Evolutionary conservation across 805 yeast genomes (phyloP).

Genomic region (Komagataella mondaviorum): DNA sequence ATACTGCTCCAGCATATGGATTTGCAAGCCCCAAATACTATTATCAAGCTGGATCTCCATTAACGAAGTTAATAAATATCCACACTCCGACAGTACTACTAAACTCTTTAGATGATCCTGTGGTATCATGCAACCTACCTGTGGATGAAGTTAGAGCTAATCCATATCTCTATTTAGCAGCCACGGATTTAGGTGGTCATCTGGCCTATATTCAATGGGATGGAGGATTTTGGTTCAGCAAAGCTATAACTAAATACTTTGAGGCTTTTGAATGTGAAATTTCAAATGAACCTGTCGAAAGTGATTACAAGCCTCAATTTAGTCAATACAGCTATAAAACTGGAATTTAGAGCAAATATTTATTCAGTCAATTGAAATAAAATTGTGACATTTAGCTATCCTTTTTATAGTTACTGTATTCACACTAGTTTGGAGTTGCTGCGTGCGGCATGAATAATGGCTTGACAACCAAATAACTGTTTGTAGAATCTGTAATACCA

Average conservation of each 20-base stretch:
- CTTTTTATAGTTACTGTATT: background rate
- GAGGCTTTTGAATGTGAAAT: conserved; percentile 16
- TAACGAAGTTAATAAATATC: conserved; percentile 37
- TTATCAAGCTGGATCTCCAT: conserved; percentile 53
- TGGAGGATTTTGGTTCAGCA: conserved; percentile 33
- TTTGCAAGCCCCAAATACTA: conserved; percentile 49
- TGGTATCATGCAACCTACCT: conserved; percentile 43
- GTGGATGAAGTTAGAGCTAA: conserved; percentile 31
- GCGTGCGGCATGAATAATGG: conserved; percentile 37
- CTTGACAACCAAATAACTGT: conserved; percentile 40
- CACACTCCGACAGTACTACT: conserved; percentile 51
- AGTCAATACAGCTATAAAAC: background rate
- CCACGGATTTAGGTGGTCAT: conserved; percentile 63
- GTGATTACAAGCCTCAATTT: background rate
- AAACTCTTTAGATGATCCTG: conserved; percentile 56
- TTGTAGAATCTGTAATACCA: conserved; percentile 33
- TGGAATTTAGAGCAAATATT: background rate
- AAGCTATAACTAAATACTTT: conserved; percentile 26
- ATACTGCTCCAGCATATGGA: conserved; percentile 52
- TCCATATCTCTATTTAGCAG: conserved; percentile 43
- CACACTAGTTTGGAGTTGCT: conserved; percentile 3
- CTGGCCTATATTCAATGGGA: conserved; percentile 34
- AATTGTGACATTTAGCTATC: background rate
- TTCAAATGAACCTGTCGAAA: background rate
- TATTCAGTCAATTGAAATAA: background rate